phyloP scores from a whole-genome alignment of 2,329 filamentous ascomycete genomes.

The Fragosphaeria purpurea region DNA sequence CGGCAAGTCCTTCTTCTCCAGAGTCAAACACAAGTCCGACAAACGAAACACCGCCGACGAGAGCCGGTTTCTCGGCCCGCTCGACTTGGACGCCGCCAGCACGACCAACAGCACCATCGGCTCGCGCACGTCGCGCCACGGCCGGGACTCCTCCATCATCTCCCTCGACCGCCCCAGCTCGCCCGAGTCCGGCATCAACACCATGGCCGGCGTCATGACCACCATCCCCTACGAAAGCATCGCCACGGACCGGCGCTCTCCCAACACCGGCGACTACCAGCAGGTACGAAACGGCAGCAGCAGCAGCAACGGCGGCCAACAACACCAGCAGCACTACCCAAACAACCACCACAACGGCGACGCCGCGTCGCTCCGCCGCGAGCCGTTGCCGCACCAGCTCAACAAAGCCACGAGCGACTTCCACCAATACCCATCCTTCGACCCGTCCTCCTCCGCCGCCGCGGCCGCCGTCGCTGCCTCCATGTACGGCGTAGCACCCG shows the following conservation, averaged over 20 bases:
- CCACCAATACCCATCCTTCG: constrained; percentile 78
- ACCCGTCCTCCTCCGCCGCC: constrained; percentile 32
- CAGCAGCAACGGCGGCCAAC: not conserved
- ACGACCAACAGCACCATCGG: constrained; percentile 48
- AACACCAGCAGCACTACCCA: too few species aligned
- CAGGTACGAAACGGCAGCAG: constrained; percentile 35
- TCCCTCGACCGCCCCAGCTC: constrained; percentile 60
- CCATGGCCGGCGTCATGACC: constrained; percentile 73
- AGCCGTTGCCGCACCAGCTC: constrained; percentile 72
- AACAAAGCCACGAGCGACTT: constrained; percentile 70
- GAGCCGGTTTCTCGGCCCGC: constrained; percentile 40
- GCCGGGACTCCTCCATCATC: constrained; percentile 61
- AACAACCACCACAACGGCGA: constrained; percentile 30
- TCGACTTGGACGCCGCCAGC: constrained; percentile 52
- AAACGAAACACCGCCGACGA: constrained; percentile 54
- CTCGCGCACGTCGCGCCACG: constrained; percentile 66
- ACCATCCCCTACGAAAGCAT: constrained; percentile 78
- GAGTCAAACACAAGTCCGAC: constrained; percentile 69
- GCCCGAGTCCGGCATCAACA: constrained; percentile 57
- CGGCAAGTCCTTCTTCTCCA: constrained; percentile 67
- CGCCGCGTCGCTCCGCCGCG: constrained; percentile 52
- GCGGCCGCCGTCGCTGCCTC: constrained; percentile 20
- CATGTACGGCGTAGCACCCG: constrained; percentile 25
- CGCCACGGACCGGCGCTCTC: constrained; percentile 54
- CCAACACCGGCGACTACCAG: constrained; percentile 63